Percentiles rank a stretch among this genome's conserved stretches.
Evolutionary conservation across 805 yeast species (phyloP).

Genomic region (Yamadazyma paraphyllophila): DNA sequence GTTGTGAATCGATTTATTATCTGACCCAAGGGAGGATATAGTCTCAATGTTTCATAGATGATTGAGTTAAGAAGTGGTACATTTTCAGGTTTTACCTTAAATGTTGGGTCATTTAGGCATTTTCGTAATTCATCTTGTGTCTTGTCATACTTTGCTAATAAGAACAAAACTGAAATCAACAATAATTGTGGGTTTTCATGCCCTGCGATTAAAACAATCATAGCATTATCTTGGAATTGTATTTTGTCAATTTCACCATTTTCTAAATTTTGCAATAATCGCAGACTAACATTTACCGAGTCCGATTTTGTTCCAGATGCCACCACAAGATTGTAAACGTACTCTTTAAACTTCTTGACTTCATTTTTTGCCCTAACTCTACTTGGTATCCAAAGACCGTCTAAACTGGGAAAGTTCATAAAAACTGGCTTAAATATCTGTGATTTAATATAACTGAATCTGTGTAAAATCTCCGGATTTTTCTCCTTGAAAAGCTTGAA

Average conservation of each 20-base stretch:
- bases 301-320: slow-evolving; percentile 10
- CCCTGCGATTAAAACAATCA: slow-evolving; percentile 58
- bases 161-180: slow-evolving; percentile 45
- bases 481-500: slow-evolving; percentile 26
- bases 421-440: slow-evolving; percentile 56
- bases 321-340: slow-evolving; percentile 34
- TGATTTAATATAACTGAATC: slow-evolving; percentile 43
- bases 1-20: slow-evolving; percentile 52
- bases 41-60: slow-evolving; percentile 47
- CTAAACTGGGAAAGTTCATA: slow-evolving; percentile 55
- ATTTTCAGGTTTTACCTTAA: neutral
- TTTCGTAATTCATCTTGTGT: slow-evolving; percentile 32
- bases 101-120: slow-evolving; percentile 6
- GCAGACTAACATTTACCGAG: slow-evolving; percentile 34
- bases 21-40: slow-evolving; percentile 57
- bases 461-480: slow-evolving; percentile 29
- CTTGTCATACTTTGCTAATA: slow-evolving; percentile 42
- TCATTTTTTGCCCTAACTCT: slow-evolving; percentile 43
- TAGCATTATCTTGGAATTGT: slow-evolving; percentile 53
- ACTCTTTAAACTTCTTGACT: slow-evolving; percentile 41
- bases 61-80: slow-evolving; percentile 31
- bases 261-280: slow-evolving; percentile 39
- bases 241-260: slow-evolving; percentile 37
- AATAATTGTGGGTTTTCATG: slow-evolving; percentile 62
- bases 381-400: slow-evolving; percentile 47